Evolutionary conservation across 768 basidiomycete species (phyloP).

Genomic region (Suillus plorans): DNA sequence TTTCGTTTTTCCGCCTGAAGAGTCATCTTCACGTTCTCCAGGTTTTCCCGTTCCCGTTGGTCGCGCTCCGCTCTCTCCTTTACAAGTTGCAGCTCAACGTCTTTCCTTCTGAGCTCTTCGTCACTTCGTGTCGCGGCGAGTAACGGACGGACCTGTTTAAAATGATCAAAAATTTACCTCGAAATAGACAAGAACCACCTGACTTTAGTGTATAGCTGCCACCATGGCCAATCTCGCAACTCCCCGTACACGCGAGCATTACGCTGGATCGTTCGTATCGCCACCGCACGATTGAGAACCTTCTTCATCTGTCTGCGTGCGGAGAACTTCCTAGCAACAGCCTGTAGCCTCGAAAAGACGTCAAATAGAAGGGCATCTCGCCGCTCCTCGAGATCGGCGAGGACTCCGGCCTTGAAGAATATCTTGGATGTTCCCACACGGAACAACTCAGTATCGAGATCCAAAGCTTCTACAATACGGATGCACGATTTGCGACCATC

Average conservation of each 20-base stretch:
- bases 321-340: conserved; percentile 80
- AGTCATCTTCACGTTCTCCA: conserved; percentile 79
- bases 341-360: conserved; percentile 86
- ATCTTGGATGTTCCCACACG: conserved; percentile 96
- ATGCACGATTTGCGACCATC: conserved; percentile 94
- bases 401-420: conserved; percentile 97
- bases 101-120: conserved; percentile 87
- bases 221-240: conserved; percentile 97
- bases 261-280: conserved; percentile 88
- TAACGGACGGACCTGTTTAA: conserved; percentile 78
- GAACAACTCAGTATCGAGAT: conserved; percentile 81
- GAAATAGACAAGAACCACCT: conserved; percentile 6
- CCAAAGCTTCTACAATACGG: conserved; percentile 85
- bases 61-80: conserved; percentile 89
- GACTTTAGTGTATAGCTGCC: conserved; percentile 95
- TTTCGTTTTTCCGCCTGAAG: conserved; percentile 82
- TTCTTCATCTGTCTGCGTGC: conserved; percentile 92
- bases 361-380: conserved; percentile 87
- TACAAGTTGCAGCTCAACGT: conserved; percentile 74
- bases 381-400: conserved; percentile 94
- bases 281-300: conserved; percentile 87
- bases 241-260: conserved; percentile 92
- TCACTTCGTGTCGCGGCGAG: conserved; percentile 91
- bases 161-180: conserved; percentile 12
- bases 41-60: conserved; percentile 70